A percentile compares a stretch with the other conserved stretches of the same genome.
Conservation (phyloP, 1,139 yeast species). For the Sugiyamaella neomexicana region DNA sequence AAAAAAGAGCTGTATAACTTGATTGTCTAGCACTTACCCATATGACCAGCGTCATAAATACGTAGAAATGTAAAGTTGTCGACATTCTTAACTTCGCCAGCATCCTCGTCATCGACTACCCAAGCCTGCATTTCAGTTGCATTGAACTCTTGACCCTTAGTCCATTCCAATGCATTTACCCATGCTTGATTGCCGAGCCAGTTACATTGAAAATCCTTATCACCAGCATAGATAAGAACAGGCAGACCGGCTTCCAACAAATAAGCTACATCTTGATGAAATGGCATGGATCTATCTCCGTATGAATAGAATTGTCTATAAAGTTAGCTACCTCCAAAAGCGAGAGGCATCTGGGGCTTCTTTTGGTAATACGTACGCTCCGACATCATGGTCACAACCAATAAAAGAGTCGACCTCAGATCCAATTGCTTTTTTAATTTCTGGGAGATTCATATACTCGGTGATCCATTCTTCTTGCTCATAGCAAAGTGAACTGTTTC, state of each 20-base stretch:
- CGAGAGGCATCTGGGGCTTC: not conserved
- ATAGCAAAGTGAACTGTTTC: slow-evolving; percentile 71
- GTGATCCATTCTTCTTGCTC: slow-evolving; percentile 65
- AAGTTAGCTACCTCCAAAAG: slow-evolving; percentile 32
- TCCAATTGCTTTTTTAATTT: slow-evolving; percentile 79
- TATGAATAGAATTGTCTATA: slow-evolving; percentile 81
- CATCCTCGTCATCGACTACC: slow-evolving; percentile 45
- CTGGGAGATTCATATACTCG: slow-evolving; percentile 64
- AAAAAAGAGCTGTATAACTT: too few species aligned
- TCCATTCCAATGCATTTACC: slow-evolving; percentile 69
- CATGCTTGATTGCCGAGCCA: slow-evolving; percentile 88
- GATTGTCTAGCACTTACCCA: slow-evolving; percentile 43
- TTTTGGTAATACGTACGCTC: slow-evolving; percentile 50
- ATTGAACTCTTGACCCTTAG: slow-evolving; percentile 41
- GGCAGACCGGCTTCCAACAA: slow-evolving; percentile 69
- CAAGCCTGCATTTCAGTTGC: slow-evolving; percentile 39
- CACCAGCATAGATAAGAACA: slow-evolving; percentile 81
- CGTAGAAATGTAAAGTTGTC: slow-evolving; percentile 61
- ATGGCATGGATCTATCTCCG: slow-evolving; percentile 65
- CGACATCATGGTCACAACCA: slow-evolving; percentile 60
- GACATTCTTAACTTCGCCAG: slow-evolving; percentile 60
- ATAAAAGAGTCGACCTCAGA: slow-evolving; percentile 85
- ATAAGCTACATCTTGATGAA: slow-evolving; percentile 60
- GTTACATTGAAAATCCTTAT: slow-evolving; percentile 85
- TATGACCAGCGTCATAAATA: slow-evolving; percentile 66